Evolutionary conservation across 805 yeast species (phyloP), one percentile per base, ranked within the genome.

Genomic region (Candida maris): DNA sequence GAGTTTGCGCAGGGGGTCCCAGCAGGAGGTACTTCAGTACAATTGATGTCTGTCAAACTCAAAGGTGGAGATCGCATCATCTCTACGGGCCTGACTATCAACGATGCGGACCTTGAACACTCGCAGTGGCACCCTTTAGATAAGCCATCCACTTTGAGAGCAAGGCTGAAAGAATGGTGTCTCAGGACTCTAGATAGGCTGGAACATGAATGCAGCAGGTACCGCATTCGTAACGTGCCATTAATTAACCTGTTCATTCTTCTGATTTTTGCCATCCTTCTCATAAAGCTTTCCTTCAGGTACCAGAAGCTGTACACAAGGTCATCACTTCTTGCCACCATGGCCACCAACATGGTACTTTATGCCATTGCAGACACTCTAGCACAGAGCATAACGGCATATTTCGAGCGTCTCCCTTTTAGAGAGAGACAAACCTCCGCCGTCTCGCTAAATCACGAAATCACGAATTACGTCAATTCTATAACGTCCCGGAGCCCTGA

Each of bases 301-400:
- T 83, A 82, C 52, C 77, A 77, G 34, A 65, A 64, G 6, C 52
- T 81, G 37, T 88, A 88, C 57, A 71, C 73, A 42, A 68, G 64
- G 39, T 76, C 78, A 32, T 79, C 93, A 2, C 60, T 87, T 20
- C 57, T 81, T n/a, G 86, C 96, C 12, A 85, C 88, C 24, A 74
- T 86, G 40, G 75, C 80, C 17, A 81, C 96, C 1, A 91, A 91
- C 53, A 62, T 85, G 19, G 78, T 89, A 4, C 65, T 91, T 4
- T 85, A 79, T 57, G 96, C 96, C 0, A 78, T 87, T n/a, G 88
- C 97, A 0, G 97, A 91, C 56, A 77, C 89, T 0, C 56, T 89
- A 44, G 97, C 97, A 0, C 97, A 91, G 59, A 71, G 83, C 3
- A 66, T 87, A 4, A 52, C 75, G 3, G 57, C 62, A 1, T 54